Conservation (phyloP, 257 asterid species). For the Solanum dulcamara region DNA sequence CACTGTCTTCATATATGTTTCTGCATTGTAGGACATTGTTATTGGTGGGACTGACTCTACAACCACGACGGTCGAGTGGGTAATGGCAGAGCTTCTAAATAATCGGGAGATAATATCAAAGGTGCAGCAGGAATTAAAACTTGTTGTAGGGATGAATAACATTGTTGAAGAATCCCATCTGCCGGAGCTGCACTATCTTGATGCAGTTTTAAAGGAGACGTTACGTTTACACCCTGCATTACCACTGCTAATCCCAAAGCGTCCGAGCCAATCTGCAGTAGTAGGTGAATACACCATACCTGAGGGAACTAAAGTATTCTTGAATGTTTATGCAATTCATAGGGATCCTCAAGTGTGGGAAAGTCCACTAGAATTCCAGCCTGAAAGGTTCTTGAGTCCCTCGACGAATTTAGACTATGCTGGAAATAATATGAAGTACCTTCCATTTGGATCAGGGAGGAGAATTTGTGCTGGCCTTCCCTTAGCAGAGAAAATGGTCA, state of each 20-base stretch:
- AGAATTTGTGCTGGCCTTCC: constrained; percentile 30
- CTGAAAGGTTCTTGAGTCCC: constrained; percentile 28
- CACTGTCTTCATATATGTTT: not conserved
- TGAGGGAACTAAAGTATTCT: constrained; percentile 8
- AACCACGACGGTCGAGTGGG: constrained; percentile 21
- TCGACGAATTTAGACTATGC: constrained; percentile 9
- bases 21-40: constrained; percentile 13
- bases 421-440: constrained; percentile 18
- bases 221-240: constrained; percentile 28
- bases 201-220: constrained; percentile 29
- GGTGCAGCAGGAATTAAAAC: constrained; percentile 22
- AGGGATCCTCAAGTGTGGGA: constrained; percentile 40
- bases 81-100: constrained; percentile 23
- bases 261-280: constrained; percentile 4
- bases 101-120: constrained; percentile 4
- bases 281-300: constrained; percentile 27
- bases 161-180: constrained; percentile 31
- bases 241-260: constrained; percentile 26
- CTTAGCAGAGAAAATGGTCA: constrained; percentile 26
- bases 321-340: constrained; percentile 22
- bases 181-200: constrained; percentile 22
- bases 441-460: constrained; percentile 44
- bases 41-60: constrained; percentile 31
- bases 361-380: constrained; percentile 24
- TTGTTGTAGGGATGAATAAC: constrained; percentile 17